Evolutionary conservation across 495 filamentous ascomycete genomes (phyloP), one percentile per base, ranked within the genome.

Genomic region (Opeltia flavorubescens): DNA sequence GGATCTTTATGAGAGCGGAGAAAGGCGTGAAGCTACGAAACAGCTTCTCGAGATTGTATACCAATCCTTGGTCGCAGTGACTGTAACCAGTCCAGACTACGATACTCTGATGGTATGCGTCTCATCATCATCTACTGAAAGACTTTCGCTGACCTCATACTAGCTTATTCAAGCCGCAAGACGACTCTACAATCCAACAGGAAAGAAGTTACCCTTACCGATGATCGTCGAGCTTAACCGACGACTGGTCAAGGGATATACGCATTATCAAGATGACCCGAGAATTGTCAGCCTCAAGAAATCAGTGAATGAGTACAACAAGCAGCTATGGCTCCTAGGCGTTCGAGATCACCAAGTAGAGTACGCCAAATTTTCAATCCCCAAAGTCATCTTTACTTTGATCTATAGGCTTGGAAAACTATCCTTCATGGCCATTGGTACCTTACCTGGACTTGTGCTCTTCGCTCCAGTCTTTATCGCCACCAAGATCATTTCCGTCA

Each of bases 201-300:
- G 87, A 52, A 96, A 91, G 67, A 95, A 94, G 62, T 73, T 96
- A 20, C 91, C 91, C 4, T 72, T 99, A 34, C 86, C 91, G 1
- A 82, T 87, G 69, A 86, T 96, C 6, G 86, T 99, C 34, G 91
- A 99, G 64, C 77, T 99, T 43, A 99, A 99, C 63, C 78, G 91
- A 48, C 80, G 93, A 40, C 74, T 99, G 2, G 84, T 94, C 43
- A 81, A 88, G 56, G 91, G 89, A 28, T 99, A 96, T 57, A 83
- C 78, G 2, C 80, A 84, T 52, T 95, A 93, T 69, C 93, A 94
- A 62, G 80, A 91, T 49, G 91, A 99, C 50, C 79, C 78, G 23
- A 78, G 93, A 15, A 88, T 96, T 55, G 67, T 87, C 29, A 68
- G 77, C 24, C 69, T 99, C 18, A 83, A 82, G 54, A 78, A 81